Evolutionary conservation across 345 rosid species (phyloP).

Genomic region (Bruguiera sexangula): DNA sequence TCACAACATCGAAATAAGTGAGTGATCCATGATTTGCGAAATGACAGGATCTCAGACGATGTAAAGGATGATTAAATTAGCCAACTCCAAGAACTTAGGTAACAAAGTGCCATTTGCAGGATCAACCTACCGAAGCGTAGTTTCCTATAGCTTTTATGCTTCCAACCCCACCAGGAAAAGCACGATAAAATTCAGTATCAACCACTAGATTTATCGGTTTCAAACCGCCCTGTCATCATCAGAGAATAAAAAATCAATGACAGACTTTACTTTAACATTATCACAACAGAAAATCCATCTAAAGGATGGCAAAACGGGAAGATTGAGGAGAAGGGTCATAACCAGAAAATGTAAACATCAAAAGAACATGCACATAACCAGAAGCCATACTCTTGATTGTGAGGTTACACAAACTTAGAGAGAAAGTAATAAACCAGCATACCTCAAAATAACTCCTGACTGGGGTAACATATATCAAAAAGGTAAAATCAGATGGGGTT

Average conservation of each 20-base stretch:
- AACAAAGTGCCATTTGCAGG: background rate
- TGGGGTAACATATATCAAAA: constrained; percentile 28
- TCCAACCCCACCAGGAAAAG: constrained; percentile 37
- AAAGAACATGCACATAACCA: background rate
- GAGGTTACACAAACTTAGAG: background rate
- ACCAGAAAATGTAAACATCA: background rate
- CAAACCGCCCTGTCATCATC: constrained; percentile 25
- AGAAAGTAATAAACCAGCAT: constrained; percentile 7
- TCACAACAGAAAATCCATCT: background rate
- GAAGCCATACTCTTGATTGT: background rate
- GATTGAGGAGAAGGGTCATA: background rate
- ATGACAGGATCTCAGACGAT: no score
- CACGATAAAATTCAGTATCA: constrained; percentile 24
- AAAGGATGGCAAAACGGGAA: background rate
- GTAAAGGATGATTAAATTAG: no score
- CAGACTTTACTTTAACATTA: background rate
- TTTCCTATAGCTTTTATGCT: constrained; percentile 28
- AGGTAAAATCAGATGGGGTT: constrained; percentile 26
- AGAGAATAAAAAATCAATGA: background rate
- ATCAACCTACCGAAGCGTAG: constrained; percentile 26
- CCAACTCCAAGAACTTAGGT: background rate
- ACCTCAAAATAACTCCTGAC: constrained; percentile 31
- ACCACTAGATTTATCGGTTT: constrained; percentile 28
- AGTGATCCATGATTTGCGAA: no score
- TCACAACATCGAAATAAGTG: no score